phyloP scores from a whole-genome alignment of 2,329 filamentous ascomycete genomes.

The Aspergillus oerlinghausenensis region DNA sequence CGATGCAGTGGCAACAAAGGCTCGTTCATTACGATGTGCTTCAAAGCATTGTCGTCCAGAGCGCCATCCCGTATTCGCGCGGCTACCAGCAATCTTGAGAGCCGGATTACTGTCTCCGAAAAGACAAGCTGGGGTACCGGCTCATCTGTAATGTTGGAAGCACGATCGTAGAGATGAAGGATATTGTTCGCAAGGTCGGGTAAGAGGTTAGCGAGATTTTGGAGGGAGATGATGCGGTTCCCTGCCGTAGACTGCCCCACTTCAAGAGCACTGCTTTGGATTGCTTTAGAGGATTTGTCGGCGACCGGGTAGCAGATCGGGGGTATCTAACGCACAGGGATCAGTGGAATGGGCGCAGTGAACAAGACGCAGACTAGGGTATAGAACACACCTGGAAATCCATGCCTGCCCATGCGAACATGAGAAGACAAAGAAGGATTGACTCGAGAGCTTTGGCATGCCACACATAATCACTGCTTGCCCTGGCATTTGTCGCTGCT shows the following conservation, averaged over 20 bases:
- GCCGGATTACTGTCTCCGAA: constrained; percentile 54
- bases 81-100: constrained; percentile 50
- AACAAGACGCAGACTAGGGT: not conserved
- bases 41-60: constrained; percentile 48
- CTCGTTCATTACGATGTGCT: constrained; percentile 56
- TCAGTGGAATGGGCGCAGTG: not conserved
- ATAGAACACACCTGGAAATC: constrained; percentile 58
- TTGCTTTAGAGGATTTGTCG: constrained; percentile 46
- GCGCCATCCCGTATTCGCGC: constrained; percentile 48
- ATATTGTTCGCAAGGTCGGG: constrained; percentile 56
- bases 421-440: constrained; percentile 73
- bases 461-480: constrained; percentile 90
- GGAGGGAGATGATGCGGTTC: constrained; percentile 42
- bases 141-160: constrained; percentile 49
- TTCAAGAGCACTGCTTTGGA: constrained; percentile 36
- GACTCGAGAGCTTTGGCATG: constrained; percentile 92
- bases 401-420: constrained; percentile 77
- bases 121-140: constrained; percentile 50
- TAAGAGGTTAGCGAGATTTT: constrained; percentile 50
- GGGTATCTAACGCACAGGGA: constrained; percentile 43
- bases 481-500: constrained; percentile 70
- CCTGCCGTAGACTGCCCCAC: constrained; percentile 44
- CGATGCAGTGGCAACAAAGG: constrained; percentile 34
- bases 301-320: constrained; percentile 48
- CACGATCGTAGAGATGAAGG: constrained; percentile 52